Evolutionary conservation across 2,329 filamentous ascomycete genomes (phyloP).

Genomic region (Scedosporium boydii): DNA sequence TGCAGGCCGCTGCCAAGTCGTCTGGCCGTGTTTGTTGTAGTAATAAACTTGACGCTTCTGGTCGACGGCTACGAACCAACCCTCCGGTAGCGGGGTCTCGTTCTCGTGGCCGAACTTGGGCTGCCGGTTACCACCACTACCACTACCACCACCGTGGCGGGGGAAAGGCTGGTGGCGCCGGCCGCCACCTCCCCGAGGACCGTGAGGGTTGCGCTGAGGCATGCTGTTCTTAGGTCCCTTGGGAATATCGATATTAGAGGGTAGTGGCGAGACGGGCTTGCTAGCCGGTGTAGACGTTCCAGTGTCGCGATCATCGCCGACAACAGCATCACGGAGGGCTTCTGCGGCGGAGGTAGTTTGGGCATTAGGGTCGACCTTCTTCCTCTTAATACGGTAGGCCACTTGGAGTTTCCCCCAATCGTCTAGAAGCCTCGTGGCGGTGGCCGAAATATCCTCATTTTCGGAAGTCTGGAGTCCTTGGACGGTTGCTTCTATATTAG

Average conservation of each 20-base stretch:
- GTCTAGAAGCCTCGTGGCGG: slow-evolving; percentile 62
- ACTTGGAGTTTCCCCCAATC: slow-evolving; percentile 86
- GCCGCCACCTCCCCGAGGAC: neutral
- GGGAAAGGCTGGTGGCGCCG: slow-evolving; percentile 32
- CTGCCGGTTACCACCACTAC: slow-evolving; percentile 5
- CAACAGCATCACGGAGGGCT: neutral
- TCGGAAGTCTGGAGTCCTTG: slow-evolving; percentile 56
- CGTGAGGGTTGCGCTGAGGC: slow-evolving; percentile 34
- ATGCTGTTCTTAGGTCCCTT: slow-evolving; percentile 52
- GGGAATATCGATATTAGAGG: slow-evolving; percentile 40
- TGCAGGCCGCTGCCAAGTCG: slow-evolving; percentile 72
- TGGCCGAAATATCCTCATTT: slow-evolving; percentile 65
- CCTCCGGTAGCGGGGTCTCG: slow-evolving; percentile 56
- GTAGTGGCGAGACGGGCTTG: slow-evolving; percentile 33
- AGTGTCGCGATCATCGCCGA: slow-evolving; percentile 29
- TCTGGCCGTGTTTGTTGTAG: slow-evolving; percentile 68
- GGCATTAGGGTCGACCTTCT: slow-evolving; percentile 68
- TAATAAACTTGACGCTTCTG: slow-evolving; percentile 69
- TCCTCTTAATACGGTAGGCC: slow-evolving; percentile 84
- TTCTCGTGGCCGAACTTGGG: slow-evolving; percentile 12
- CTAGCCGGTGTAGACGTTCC: slow-evolving; percentile 25
- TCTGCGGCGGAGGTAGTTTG: slow-evolving; percentile 17
- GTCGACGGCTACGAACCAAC: slow-evolving; percentile 75
- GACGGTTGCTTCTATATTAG: slow-evolving; percentile 82
- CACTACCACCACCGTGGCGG: slow-evolving; percentile 21